phyloP scores from a whole-genome alignment of 352 stramenopile species.

The Phytophthora idaei region DNA sequence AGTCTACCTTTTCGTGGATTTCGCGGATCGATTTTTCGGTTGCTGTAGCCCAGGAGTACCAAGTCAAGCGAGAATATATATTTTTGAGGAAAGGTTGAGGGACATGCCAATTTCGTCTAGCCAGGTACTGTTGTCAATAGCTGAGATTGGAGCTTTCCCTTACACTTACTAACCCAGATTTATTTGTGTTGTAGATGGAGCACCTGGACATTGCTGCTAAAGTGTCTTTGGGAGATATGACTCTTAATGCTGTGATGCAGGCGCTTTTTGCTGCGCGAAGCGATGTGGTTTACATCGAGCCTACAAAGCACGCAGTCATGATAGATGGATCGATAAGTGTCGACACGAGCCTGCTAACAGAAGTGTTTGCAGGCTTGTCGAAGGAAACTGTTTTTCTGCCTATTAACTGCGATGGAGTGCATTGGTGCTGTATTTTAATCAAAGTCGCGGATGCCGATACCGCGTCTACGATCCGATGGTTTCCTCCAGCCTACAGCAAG shows the following conservation, averaged over 20 bases:
- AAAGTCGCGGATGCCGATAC: not conserved
- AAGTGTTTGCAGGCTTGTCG: not conserved
- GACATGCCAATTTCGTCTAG: not conserved
- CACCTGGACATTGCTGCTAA: not conserved
- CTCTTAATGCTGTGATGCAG: not conserved
- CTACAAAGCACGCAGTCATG: not conserved
- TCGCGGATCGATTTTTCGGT: not conserved
- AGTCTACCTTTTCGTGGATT: not conserved
- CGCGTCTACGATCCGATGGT: not conserved
- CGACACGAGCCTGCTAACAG: not conserved
- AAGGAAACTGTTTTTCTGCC: not conserved
- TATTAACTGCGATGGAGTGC: not conserved
- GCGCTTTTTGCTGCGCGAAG: not conserved
- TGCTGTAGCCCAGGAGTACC: not conserved
- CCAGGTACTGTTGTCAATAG: not conserved
- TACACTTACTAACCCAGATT: not conserved
- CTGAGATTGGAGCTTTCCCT: not conserved
- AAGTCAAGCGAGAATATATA: not conserved
- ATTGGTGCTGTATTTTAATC: not conserved
- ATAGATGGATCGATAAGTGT: not conserved
- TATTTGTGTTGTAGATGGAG: not conserved
- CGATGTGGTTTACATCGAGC: not conserved
- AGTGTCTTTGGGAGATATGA: not conserved
- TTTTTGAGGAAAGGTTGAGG: not conserved
- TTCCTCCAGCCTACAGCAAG: not conserved